Evolutionary conservation across 345 rosid genomes (phyloP).

Genomic region (Gossypioides kirkii): DNA sequence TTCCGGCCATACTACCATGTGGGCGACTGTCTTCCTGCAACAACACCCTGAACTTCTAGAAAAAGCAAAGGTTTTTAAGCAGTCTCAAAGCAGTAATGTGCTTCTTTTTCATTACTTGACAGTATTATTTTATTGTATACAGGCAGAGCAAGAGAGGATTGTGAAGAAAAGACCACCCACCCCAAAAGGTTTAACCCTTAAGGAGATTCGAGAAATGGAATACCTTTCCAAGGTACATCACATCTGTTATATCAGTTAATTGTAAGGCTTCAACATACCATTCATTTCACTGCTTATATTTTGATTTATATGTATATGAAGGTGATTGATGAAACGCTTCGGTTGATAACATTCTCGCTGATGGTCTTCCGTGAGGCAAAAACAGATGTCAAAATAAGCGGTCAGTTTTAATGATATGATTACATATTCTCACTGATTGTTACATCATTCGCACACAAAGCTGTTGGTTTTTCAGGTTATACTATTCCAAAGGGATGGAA

Average conservation of each 20-base stretch:
- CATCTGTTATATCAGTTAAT: too few species aligned
- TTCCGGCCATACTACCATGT: background rate
- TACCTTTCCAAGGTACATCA: background rate
- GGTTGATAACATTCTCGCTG: background rate
- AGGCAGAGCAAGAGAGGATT: background rate
- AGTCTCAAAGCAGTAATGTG: too few species aligned
- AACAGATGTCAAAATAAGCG: background rate
- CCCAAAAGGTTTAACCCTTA: background rate
- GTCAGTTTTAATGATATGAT: background rate
- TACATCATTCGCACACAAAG: background rate
- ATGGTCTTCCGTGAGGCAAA: background rate
- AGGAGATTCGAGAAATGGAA: constrained; percentile 1
- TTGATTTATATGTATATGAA: background rate
- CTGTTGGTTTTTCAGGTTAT: background rate
- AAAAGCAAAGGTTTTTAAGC: background rate
- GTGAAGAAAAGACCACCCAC: background rate
- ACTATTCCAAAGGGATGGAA: background rate
- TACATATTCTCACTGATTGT: too few species aligned
- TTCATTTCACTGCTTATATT: background rate
- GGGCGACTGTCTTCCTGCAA: background rate
- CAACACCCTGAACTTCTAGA: background rate
- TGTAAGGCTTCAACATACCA: background rate
- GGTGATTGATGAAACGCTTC: background rate
- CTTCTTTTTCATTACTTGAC: background rate
- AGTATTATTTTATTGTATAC: background rate